Evolutionary conservation across 768 basidiomycete genomes (phyloP).

Genomic region (Aureoboletus auriporus): DNA sequence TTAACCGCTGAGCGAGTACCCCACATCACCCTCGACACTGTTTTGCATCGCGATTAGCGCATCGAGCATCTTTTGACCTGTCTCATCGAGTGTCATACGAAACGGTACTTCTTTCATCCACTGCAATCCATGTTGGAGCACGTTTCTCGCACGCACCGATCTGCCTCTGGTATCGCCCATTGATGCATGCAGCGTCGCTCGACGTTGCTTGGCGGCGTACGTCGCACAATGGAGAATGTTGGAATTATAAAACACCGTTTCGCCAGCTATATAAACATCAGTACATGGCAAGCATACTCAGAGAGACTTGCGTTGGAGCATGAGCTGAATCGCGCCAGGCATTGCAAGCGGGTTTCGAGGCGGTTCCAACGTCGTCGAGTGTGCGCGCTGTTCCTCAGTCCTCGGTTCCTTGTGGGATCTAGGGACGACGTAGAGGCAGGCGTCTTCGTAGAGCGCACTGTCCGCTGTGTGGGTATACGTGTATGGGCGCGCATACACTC

Average conservation of each 20-base stretch:
- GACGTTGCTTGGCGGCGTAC: slow-evolving; percentile 45
- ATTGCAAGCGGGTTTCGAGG: slow-evolving; percentile 60
- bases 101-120: slow-evolving; percentile 65
- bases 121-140: slow-evolving; percentile 67
- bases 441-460: slow-evolving; percentile 65
- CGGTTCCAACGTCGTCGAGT: slow-evolving; percentile 47
- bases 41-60: slow-evolving; percentile 36
- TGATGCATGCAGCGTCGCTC: slow-evolving; percentile 68
- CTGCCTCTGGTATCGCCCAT: slow-evolving; percentile 65
- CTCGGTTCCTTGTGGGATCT: slow-evolving; percentile 58
- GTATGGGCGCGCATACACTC: too few species aligned
- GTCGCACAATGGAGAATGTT: slow-evolving; percentile 75
- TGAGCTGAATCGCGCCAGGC: slow-evolving; percentile 61
- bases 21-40: slow-evolving; percentile 37
- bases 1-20: slow-evolving; percentile 48
- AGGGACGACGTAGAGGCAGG: slow-evolving; percentile 69
- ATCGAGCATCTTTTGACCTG: slow-evolving; percentile 24
- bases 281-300: not conserved
- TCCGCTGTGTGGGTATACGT: not conserved
- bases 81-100: slow-evolving; percentile 38
- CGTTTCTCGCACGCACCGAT: slow-evolving; percentile 58
- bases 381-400: slow-evolving; percentile 52
- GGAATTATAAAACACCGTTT: slow-evolving; percentile 77
- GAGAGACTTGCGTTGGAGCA: slow-evolving; percentile 45
- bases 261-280: slow-evolving; percentile 45